Evolutionary conservation across 176 grass and related monocot species (phyloP), one percentile per base, ranked within the genome.

Genomic region (Aegilops speltoides): DNA sequence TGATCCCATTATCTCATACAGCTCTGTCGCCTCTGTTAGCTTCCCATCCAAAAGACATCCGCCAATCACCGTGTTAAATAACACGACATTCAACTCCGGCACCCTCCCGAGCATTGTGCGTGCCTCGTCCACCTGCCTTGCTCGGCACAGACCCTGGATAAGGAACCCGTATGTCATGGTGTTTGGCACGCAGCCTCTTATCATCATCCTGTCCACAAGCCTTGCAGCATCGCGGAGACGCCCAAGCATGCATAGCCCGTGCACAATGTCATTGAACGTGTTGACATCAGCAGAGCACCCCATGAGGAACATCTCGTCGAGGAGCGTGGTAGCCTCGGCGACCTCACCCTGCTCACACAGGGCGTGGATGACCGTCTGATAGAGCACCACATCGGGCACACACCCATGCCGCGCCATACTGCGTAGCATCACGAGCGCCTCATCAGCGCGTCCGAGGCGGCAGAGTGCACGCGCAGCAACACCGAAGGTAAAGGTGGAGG

Each of bases 241-340:
- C 3, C 88, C 90, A 19, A 89, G 76, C 59, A 82, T 74, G 62
- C 96, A 98, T 37, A 98, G 82, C 17, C 77, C 92, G 7, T 33
- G 69, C 48, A 98, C 88, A 1, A 98, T 74, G 45, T 92, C 90
- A 17, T 98, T 89, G 43, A 98, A 95, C 62, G 96, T 98, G 57
- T 92, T 79, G 8, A 84, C 88, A 48, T 95, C 91, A 5, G 85
- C 86, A 2, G 88, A 69, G 57, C 96, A 98, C 2, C 88, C 91
- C 91, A 94, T 95, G 33, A 95, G 86, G 80, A 96, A 82, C 93
- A 98, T 98, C 86, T 98, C 93, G 19, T 98, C 92, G 13, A 98
- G 86, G 65, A 96, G 91, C 23, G 81, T 90, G 57, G 89, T 68
- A 0, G 91, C 93, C 40, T 98, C 89, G 4, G 77, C 54, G 29